Base-by-base conservation (phyloP, 2,329 filamentous ascomycete genomes). In the Alternaria sp. region DNA sequence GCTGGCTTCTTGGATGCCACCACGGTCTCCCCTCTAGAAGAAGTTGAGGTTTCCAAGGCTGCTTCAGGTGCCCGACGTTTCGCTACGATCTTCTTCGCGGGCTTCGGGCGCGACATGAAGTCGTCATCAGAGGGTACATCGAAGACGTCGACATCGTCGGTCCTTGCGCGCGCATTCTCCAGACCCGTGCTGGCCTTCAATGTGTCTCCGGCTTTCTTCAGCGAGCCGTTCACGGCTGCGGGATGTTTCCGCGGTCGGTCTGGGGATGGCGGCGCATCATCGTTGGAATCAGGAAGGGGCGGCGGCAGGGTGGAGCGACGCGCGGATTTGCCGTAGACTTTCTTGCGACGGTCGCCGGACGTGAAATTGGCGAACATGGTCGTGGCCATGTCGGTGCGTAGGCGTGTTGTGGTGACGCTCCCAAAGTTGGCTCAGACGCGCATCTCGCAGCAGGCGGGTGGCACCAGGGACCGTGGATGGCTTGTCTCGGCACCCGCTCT, bases 71-170 rank as follows among this genome's bases (percentile, higher is more conserved):
- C 56, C 8, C 56, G 57, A 23, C 54, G 64, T 59, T 71, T 73
- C 28, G 66, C 17, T 17, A 55, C 15, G 19, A 67, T 50, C 12
- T 65, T 66, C 62, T 71, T 73, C 19, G 65, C 62, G 32, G 68
- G 57, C 23, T 64, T 58, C 23, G 62, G 44, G 23, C 36, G 57
- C 32, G 54, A 21, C 19, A 57, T 21, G 36, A 73, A 67, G 15
- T 77, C 74, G 50, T 79, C 72, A 9, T 80, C 78, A 12, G 76
- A 79, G 5, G 82, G 82, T 19, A 84, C 77, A 64, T 85, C 82
- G 68, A 83, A 85, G 17, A 81, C 69, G 50, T 77, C 74, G 23
- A 46, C 51, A 19, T 64, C 55, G 9, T 59, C 46, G 3, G 62
- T 49, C 30, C 61, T 67, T 56, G 60, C 56, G 55, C 64, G 64